phyloP scores from a whole-genome alignment of 2,329 filamentous ascomycete species.

The Aspergillus brasiliensis region DNA sequence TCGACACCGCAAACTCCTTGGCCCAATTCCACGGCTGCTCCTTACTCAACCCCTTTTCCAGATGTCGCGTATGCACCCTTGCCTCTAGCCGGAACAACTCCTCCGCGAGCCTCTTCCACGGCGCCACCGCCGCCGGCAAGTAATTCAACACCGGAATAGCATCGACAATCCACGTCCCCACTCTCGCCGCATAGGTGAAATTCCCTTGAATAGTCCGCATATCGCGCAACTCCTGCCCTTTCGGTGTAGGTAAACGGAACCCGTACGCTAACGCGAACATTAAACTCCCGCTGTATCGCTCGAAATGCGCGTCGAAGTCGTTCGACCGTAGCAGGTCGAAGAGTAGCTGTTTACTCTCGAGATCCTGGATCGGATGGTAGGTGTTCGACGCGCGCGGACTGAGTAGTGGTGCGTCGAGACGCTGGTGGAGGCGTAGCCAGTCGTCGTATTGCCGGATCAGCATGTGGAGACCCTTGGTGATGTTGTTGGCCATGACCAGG shows the following conservation, averaged over 20 bases:
- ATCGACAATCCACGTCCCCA: constrained; percentile 48
- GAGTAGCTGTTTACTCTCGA: constrained; percentile 51
- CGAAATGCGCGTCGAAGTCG: constrained; percentile 50
- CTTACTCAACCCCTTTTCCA: constrained; percentile 12
- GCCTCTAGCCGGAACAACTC: constrained; percentile 20
- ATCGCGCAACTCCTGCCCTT: constrained; percentile 49
- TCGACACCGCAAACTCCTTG: constrained; percentile 24
- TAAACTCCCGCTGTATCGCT: constrained; percentile 53
- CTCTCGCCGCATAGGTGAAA: constrained; percentile 51
- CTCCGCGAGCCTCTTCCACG: constrained; percentile 39
- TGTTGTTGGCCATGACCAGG: constrained; percentile 53
- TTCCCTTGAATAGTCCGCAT: constrained; percentile 50
- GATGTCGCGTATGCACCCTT: constrained; percentile 23
- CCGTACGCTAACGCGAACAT: constrained; percentile 56
- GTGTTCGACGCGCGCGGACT: constrained; percentile 31
- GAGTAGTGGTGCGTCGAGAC: constrained; percentile 41
- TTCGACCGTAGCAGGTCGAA: constrained; percentile 43
- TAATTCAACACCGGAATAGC: constrained; percentile 46
- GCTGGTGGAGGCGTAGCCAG: constrained; percentile 43
- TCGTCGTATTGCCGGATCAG: constrained; percentile 47
- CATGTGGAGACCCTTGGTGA: constrained; percentile 44
- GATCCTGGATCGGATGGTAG: constrained; percentile 48
- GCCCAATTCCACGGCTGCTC: constrained; percentile 29
- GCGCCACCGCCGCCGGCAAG: constrained; percentile 40
- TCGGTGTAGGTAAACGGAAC: constrained; percentile 43